phyloP scores from a whole-genome alignment of 2,329 filamentous ascomycete species.

The Chaetomium strumarium region DNA sequence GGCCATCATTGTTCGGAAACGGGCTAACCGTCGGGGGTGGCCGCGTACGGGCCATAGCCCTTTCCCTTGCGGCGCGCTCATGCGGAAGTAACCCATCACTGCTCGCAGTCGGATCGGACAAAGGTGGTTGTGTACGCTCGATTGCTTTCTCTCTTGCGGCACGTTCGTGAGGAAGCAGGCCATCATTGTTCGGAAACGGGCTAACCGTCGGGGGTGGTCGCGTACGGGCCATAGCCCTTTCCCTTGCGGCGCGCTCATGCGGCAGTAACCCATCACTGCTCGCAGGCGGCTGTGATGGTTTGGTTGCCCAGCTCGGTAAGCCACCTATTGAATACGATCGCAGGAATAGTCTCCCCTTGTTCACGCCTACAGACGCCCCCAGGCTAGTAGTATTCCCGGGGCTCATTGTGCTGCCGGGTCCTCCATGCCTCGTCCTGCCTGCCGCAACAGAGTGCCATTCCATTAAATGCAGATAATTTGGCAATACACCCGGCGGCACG shows the following conservation, averaged over 20 bases:
- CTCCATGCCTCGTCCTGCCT: background rate
- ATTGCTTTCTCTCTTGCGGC: slow-evolving; percentile 5
- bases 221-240: background rate
- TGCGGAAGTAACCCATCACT: slow-evolving; percentile 18
- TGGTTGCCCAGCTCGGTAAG: slow-evolving; percentile 8
- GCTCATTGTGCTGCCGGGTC: background rate
- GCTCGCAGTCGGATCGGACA: background rate
- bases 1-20: background rate
- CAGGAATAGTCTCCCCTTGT: background rate
- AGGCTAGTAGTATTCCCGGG: background rate
- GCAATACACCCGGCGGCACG: no score
- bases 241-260: slow-evolving; percentile 17
- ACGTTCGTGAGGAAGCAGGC: slow-evolving; percentile 18
- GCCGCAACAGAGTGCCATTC: slow-evolving; percentile 1
- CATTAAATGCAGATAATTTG: background rate
- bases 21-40: background rate
- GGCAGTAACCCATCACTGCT: slow-evolving; percentile 15
- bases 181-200: background rate
- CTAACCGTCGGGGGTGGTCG: background rate
- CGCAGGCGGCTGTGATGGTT: background rate
- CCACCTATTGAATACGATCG: background rate
- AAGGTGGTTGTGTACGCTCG: background rate
- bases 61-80: slow-evolving; percentile 16
- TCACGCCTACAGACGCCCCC: background rate
- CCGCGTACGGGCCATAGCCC: background rate